Evolutionary conservation across 306 rosid species (phyloP).

Genomic region (Quercus mongolica): DNA sequence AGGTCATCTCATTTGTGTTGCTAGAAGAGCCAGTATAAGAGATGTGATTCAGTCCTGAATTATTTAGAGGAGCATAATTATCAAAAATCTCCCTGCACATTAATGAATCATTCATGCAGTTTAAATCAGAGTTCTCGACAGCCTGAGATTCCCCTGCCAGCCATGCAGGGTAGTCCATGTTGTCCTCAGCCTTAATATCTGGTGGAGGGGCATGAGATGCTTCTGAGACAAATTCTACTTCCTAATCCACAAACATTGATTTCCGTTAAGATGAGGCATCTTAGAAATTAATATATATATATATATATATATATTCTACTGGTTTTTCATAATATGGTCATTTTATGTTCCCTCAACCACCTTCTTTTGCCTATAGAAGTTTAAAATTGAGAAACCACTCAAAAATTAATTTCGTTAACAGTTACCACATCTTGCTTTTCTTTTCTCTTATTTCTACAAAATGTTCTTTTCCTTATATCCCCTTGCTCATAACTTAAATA

Average conservation of each 20-base stretch:
- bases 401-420: background rate
- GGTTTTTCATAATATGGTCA: background rate
- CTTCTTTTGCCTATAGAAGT: background rate
- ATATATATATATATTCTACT: background rate
- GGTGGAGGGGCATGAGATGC: constrained; percentile 23
- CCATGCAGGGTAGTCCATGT: constrained; percentile 36
- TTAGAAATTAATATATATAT: background rate
- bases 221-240: constrained; percentile 21
- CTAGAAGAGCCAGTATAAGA: constrained; percentile 10
- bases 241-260: constrained; percentile 38
- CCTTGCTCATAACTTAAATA: background rate
- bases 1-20: constrained; percentile 13
- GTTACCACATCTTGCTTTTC: background rate
- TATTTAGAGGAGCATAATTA: constrained; percentile 23
- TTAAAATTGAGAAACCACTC: background rate
- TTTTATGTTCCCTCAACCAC: background rate
- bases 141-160: constrained; percentile 77
- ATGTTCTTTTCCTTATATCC: background rate
- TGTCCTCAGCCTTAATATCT: constrained; percentile 24
- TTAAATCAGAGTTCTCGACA: constrained; percentile 32
- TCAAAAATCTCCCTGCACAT: constrained; percentile 67
- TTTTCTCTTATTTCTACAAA: background rate
- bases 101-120: constrained; percentile 50
- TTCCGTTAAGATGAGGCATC: constrained; percentile 10
- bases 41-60: constrained; percentile 21